Conservation (phyloP, 306 rosid species). For the Acacia acuminata region DNA sequence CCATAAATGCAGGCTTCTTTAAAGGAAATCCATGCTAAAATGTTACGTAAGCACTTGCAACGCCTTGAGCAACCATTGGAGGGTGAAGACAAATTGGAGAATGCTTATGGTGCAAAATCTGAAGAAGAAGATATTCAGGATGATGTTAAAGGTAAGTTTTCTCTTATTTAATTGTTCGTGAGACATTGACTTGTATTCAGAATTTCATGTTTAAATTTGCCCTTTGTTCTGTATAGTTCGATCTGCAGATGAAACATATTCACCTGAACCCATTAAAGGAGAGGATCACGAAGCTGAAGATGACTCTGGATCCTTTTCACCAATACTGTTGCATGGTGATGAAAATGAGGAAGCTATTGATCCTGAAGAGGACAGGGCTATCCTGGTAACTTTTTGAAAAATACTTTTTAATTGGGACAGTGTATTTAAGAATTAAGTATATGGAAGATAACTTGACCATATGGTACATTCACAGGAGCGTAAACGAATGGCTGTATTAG, state of each 20-base stretch:
- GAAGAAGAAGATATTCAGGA: constrained; percentile 53
- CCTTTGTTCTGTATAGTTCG: constrained; percentile 19
- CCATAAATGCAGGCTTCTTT: constrained; percentile 71
- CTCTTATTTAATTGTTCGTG: constrained; percentile 29
- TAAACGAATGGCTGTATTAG: constrained; percentile 68
- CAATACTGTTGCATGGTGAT: constrained; percentile 80
- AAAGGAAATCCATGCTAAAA: constrained; percentile 86
- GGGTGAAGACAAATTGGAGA: constrained; percentile 54
- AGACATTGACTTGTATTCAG: neutral
- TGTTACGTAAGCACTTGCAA: constrained; percentile 76
- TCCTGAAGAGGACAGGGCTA: constrained; percentile 92
- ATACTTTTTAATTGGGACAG: constrained; percentile 11
- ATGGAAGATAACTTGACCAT: constrained; percentile 18
- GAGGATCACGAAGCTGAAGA: constrained; percentile 61
- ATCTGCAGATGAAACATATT: constrained; percentile 55
- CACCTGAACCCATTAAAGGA: constrained; percentile 70
- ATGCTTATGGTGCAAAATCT: constrained; percentile 36
- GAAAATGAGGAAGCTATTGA: constrained; percentile 85
- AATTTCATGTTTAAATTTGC: constrained; percentile 15
- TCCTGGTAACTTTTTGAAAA: constrained; percentile 46
- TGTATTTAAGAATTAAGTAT: neutral
- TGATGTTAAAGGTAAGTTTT: constrained; percentile 50
- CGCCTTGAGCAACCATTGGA: constrained; percentile 67
- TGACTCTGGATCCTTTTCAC: constrained; percentile 88
- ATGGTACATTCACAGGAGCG: constrained; percentile 56